Percentiles rank a stretch among this genome's conserved stretches.
phyloP scores from a whole-genome alignment of 208 protist species.

The Crithidia mellificae region DNA sequence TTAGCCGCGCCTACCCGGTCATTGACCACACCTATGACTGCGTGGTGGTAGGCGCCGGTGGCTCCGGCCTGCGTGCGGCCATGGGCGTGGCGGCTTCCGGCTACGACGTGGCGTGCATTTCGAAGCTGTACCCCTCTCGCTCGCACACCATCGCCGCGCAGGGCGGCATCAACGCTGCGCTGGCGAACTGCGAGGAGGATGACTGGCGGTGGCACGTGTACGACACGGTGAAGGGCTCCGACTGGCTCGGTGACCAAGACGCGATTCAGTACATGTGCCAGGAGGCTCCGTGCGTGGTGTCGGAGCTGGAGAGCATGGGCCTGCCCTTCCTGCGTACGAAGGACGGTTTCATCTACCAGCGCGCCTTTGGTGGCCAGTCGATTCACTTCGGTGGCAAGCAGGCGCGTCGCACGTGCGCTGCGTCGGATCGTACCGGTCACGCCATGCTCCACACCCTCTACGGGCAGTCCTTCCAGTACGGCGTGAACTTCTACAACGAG shows the following conservation, averaged over 20 bases:
- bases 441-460: conserved; percentile 99
- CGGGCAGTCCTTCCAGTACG: conserved; percentile 96
- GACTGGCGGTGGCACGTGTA: conserved; percentile 99
- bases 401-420: conserved; percentile 96
- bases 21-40: conserved; percentile 99
- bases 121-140: conserved; percentile 99
- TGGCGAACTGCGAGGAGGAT: conserved; percentile 98
- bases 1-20: conserved; percentile 92
- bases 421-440: conserved; percentile 99
- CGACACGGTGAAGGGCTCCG: conserved; percentile 99
- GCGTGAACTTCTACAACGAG: conserved; percentile 99
- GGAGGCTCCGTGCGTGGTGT: conserved; percentile 93
- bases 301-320: conserved; percentile 98
- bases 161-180: conserved; percentile 99
- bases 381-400: conserved; percentile 97
- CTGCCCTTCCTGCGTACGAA: conserved; percentile 98
- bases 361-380: conserved; percentile 98
- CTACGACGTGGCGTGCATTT: conserved; percentile 98
- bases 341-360: conserved; percentile 99
- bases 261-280: conserved; percentile 99
- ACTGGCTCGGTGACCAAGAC: conserved; percentile 99
- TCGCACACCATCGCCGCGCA: conserved; percentile 99
- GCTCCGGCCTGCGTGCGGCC: conserved; percentile 97
- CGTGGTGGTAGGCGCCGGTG: conserved; percentile 98
- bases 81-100: conserved; percentile 97